Evolutionary conservation across 176 grass and related monocot species (phyloP), one percentile per base, ranked within the genome.

Genomic region (Themeda triandra): DNA sequence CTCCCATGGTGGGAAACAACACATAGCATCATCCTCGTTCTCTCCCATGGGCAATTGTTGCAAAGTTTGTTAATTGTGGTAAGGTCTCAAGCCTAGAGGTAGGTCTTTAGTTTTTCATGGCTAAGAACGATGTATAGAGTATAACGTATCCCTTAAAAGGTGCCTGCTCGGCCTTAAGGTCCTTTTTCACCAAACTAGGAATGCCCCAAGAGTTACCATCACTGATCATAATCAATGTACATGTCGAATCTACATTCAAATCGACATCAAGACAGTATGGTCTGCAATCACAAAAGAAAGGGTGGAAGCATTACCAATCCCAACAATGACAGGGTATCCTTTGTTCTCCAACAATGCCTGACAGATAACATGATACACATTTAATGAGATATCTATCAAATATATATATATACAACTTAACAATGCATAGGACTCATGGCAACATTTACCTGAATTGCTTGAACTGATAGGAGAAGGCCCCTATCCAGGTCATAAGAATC

Each of bases 281-380:
- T 64, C 81, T 14, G 39, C 23, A 75, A 46, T 25, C 13, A 28
- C 35, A 45, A 67, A 37, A 8, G 14, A 32, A 80, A 78, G 73
- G 15, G 51, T 51, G 64, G 65, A 85, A 32, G 39, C 5, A 81
- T 90, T 92, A 92, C 96, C 96, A 85, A 98, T 98, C 77, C 96
- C 93, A 83, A 98, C 96, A 89, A 98, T 95, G 80, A 98, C 89
- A 48, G 96, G 96, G 83, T 93, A 98, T 24, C 93, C 96, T 90
- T 95, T 98, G 87, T 92, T 98, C 93, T 93, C 96, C 88, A 98
- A 88, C 73, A 98, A 92, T 80, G 96, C 93, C 96, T 98, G 87
- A 75, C 82, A 80, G 35, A 83, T 58, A 80, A 76, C 33, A 71
- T 41, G 83, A 87, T 10, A 60, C 35, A 80, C 44, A 66, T 69